Conservation (phyloP, 2,329 filamentous ascomycete genomes). For the Chrysoporthe cubensis region DNA sequence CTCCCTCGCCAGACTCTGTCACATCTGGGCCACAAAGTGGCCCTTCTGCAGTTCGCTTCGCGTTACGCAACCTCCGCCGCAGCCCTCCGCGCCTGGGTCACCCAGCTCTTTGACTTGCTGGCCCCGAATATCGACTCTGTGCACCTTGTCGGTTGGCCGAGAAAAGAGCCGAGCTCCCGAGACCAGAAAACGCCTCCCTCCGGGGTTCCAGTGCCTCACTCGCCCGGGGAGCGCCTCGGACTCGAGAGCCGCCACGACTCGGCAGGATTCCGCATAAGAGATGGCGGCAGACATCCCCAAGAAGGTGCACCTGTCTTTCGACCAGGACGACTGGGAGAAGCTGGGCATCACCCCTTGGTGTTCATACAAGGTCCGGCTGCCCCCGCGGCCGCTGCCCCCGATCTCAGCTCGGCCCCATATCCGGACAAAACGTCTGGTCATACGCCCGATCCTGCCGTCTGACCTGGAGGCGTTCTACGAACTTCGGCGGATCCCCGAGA, state of each 20-base stretch:
- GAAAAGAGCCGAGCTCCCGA: neutral
- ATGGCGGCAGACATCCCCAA: constrained; percentile 4
- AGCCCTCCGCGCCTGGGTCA: neutral
- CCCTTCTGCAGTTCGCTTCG: neutral
- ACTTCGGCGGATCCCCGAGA: constrained; percentile 21
- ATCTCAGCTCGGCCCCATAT: constrained; percentile 14
- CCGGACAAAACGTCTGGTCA: constrained; percentile 25
- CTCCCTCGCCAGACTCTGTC: neutral
- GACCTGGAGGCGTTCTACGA: constrained; percentile 30
- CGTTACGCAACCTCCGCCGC: neutral
- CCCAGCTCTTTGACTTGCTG: too few relatives aligned
- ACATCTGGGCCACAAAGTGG: neutral
- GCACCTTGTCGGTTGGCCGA: neutral
- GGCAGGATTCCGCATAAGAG: neutral
- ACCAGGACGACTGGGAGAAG: constrained; percentile 2
- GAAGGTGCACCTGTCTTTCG: neutral
- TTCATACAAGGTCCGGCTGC: constrained; percentile 15
- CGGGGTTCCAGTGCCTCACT: neutral
- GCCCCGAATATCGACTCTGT: neutral
- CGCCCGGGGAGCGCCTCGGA: neutral
- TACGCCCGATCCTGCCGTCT: constrained; percentile 24
- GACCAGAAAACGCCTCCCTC: neutral
- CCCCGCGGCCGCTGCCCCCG: constrained; percentile 20
- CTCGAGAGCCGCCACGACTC: neutral
- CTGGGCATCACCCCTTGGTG: constrained; percentile 19